These are phyloP conservation scores for Sphaerulina vaccinii DNA, from an alignment of 2,329 filamentous ascomycete species.

Conservation along the genomic window DNA sequence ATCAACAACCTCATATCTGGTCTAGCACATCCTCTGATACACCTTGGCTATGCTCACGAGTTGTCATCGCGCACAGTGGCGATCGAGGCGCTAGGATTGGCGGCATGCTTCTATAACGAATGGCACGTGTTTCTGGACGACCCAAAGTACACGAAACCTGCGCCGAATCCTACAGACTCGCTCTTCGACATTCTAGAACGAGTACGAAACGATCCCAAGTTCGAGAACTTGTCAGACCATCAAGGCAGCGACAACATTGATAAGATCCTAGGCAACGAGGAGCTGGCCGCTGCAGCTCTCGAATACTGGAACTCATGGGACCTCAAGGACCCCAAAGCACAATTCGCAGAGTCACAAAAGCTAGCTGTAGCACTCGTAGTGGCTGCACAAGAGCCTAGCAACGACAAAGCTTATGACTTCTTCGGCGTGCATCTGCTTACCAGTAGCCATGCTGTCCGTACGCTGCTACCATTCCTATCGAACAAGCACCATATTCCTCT, in stretches of 20 bases:
- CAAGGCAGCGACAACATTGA: slow-evolving; percentile 64
- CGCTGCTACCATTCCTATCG: slow-evolving; percentile 76
- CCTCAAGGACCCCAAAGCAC: slow-evolving; percentile 65
- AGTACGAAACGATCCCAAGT: slow-evolving; percentile 66
- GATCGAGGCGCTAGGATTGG: slow-evolving; percentile 80
- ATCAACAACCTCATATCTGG: slow-evolving; percentile 77
- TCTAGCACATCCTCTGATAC: slow-evolving; percentile 86
- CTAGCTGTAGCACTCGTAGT: slow-evolving; percentile 61
- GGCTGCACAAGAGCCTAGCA: slow-evolving; percentile 51
- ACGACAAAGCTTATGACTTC: slow-evolving; percentile 69
- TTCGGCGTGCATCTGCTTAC: slow-evolving; percentile 80
- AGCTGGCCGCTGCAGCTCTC: slow-evolving; percentile 69
- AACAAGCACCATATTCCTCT: slow-evolving; percentile 69
- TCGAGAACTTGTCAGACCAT: slow-evolving; percentile 64
- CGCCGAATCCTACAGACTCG: slow-evolving; percentile 59
- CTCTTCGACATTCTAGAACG: slow-evolving; percentile 69
- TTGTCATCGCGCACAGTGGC: slow-evolving; percentile 79
- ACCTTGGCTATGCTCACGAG: slow-evolving; percentile 91
- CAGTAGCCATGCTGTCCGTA: slow-evolving; percentile 82
- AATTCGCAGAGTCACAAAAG: slow-evolving; percentile 70
- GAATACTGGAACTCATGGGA: slow-evolving; percentile 92
- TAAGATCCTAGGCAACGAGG: slow-evolving; percentile 65
- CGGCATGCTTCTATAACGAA: slow-evolving; percentile 58
- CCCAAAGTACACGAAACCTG: slow-evolving; percentile 64
- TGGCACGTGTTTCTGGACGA: slow-evolving; percentile 68